Percentiles rank a stretch among this genome's conserved stretches.
These are phyloP conservation scores for Pleurotus pulmonarius DNA, from an alignment of 768 basidiomycete genomes.

Conservation along the genomic window DNA sequence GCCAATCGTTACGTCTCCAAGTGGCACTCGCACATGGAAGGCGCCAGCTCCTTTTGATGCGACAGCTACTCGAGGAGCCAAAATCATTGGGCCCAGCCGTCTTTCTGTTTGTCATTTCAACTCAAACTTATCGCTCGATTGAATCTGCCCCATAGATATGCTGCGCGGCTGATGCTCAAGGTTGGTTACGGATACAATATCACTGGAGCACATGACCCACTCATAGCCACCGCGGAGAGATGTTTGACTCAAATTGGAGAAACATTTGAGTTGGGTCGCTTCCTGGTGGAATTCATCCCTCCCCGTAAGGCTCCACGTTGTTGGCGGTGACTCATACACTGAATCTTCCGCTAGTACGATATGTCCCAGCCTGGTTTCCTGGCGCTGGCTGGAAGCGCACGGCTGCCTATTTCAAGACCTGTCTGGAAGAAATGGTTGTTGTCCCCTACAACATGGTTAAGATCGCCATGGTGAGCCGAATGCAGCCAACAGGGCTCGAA, in stretches of 20 bases:
- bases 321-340: neutral
- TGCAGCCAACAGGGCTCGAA: too few species aligned
- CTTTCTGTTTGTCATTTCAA: too few species aligned
- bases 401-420: neutral
- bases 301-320: neutral
- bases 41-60: neutral
- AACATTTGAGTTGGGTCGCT: neutral
- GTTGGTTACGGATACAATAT: slow-evolving; percentile 12
- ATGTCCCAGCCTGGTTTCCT: neutral
- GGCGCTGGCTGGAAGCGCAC: neutral
- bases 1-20: neutral
- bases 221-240: neutral
- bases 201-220: slow-evolving; percentile 1
- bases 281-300: slow-evolving; percentile 19
- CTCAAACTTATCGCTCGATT: too few species aligned
- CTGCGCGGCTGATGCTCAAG: slow-evolving; percentile 3
- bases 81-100: neutral
- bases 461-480: neutral
- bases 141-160: neutral
- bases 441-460: slow-evolving; percentile 2
- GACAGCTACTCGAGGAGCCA: neutral
- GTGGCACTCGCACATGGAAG: neutral
- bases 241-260: slow-evolving; percentile 18
- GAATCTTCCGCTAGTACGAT: neutral
- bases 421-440: neutral